Evolutionary conservation across 2,329 filamentous ascomycete genomes (phyloP), one percentile per base, ranked within the genome.

Genomic region (Parastagonospora avenae): DNA sequence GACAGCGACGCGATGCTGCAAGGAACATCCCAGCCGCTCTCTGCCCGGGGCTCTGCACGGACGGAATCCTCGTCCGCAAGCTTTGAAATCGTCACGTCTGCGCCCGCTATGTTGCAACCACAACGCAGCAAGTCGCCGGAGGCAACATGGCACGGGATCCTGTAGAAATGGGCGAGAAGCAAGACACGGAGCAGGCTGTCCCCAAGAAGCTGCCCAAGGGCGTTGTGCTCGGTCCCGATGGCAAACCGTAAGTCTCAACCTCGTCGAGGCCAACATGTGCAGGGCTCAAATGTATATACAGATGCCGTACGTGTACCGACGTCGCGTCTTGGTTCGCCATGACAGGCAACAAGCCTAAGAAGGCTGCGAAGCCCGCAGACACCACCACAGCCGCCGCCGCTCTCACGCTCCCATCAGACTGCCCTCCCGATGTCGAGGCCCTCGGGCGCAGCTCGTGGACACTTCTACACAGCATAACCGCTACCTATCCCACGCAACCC

Each of bases 391-490:
- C 76, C 7, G 50, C 77, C 4, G 49, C 74, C 30, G 49, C 62
- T 12, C 54, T 63, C n/a, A 33, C 64, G 4, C 70, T 77, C 11
- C 79, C 81, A 7, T 55, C 79, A 50, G 89, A 96, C 74, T 97
- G 93, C 71, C 94, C 94, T 0, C 89, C 94, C 1, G 92, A 97
- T 70, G 91, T 97, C 58, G 91, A 96, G 70, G 77, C 81, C 12
- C 86, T 99, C 4, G 94, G 94, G 42, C 90, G 92, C 55, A 87
- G 87, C 53, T 90, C 91, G 10, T 99, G 94, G 94, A 97, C 92
- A 0, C 83, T 99, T 15, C 85, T 99, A 1, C 94, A 99, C 79
- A 88, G 89, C 8, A 90, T 99, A 59, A 90, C 93, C 11, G 94
- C 92, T 0, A 85, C 85, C 11, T 99, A 97, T 73, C 94, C 94